phyloP scores from a whole-genome alignment of 306 rosid genomes.

The Heteromeles arbutifolia region DNA sequence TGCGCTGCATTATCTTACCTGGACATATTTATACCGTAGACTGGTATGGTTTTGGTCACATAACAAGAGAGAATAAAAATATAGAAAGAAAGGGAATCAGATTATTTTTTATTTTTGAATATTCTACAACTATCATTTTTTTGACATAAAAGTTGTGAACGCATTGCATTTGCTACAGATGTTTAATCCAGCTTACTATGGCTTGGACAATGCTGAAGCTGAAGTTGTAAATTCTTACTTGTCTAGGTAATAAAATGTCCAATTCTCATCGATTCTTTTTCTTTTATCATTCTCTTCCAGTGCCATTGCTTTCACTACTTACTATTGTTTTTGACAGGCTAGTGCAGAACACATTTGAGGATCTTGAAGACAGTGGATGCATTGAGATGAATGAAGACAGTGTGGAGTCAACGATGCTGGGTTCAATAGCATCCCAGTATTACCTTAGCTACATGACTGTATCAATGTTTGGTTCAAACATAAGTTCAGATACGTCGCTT shows the following conservation, averaged over 20 bases:
- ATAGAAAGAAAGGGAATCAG: neutral
- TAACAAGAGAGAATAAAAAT: neutral
- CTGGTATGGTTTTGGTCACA: constrained; percentile 50
- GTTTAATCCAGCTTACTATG: constrained; percentile 95
- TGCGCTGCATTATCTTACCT: constrained; percentile 91
- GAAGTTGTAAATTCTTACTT: constrained; percentile 66
- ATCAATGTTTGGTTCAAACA: constrained; percentile 93
- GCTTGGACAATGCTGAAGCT: constrained; percentile 66
- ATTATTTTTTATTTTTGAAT: neutral
- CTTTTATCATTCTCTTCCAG: neutral
- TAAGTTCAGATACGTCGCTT: constrained; percentile 81
- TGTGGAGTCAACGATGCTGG: constrained; percentile 77
- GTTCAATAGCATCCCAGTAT: constrained; percentile 90
- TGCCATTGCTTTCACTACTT: constrained; percentile 14
- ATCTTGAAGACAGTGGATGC: constrained; percentile 98
- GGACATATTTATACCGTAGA: constrained; percentile 96
- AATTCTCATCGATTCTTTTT: constrained; percentile 1
- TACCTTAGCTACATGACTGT: constrained; percentile 90
- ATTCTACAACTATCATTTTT: neutral
- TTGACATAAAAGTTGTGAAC: neutral
- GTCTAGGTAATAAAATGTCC: constrained; percentile 61
- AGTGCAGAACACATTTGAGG: constrained; percentile 82
- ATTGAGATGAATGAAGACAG: constrained; percentile 63
- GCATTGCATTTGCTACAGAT: constrained; percentile 37
- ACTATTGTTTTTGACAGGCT: constrained; percentile 43